Conservation (phyloP, 2,329 filamentous ascomycete genomes). For the Aspergillus hortae region DNA sequence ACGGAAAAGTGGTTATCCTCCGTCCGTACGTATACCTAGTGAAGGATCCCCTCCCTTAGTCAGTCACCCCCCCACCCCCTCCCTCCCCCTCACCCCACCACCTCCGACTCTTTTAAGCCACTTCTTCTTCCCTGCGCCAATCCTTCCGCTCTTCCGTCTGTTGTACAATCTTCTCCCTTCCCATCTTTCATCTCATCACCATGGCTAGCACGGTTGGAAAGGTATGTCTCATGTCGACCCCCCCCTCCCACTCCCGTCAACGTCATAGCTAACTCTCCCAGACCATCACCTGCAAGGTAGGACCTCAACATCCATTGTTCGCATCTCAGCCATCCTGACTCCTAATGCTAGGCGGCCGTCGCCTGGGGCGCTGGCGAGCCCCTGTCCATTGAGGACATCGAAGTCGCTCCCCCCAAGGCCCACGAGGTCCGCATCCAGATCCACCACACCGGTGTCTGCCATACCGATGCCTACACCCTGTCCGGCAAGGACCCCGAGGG, state of each 20-base stretch:
- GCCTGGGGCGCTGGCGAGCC: conserved; percentile 96
- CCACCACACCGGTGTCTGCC: conserved; percentile 97
- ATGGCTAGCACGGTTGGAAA: conserved; percentile 10
- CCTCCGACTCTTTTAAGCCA: conserved; percentile 8
- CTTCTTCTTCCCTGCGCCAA: background rate
- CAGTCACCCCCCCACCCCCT: background rate
- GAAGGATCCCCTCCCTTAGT: background rate
- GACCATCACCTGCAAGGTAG: conserved; percentile 87
- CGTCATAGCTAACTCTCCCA: conserved; percentile 34
- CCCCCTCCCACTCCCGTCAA: background rate
- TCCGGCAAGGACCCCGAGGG: conserved; percentile 97
- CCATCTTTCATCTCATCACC: background rate
- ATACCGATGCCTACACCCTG: conserved; percentile 94
- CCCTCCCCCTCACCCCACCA: conserved; percentile 7
- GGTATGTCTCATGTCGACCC: background rate
- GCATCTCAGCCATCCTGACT: background rate
- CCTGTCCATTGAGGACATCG: conserved; percentile 83
- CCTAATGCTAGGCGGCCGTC: conserved; percentile 67
- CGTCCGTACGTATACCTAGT: too few relatives aligned
- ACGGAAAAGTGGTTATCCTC: background rate
- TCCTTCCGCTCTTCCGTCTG: background rate
- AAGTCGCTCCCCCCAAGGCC: conserved; percentile 83
- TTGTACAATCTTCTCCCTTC: background rate
- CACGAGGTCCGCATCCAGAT: conserved; percentile 97
- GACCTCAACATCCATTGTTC: background rate